Conservation (phyloP, 2,329 filamentous ascomycete species). For the Fusarium nygamai region DNA sequence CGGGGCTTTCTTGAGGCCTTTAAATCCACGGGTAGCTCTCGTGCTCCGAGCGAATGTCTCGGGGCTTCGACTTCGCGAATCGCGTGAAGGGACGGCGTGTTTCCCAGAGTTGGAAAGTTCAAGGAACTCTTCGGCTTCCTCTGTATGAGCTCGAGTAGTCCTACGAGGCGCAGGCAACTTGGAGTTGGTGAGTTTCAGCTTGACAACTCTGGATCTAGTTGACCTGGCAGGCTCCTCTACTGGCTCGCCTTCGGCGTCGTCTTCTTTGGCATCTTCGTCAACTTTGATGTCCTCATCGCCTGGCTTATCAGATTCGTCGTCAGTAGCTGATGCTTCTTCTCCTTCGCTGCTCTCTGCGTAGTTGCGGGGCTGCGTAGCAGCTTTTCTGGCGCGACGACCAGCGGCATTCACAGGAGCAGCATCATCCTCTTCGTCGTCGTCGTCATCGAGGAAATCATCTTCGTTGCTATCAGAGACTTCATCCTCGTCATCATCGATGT, state of each 20-base stretch:
- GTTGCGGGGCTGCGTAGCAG: constrained; percentile 55
- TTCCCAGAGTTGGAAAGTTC: constrained; percentile 70
- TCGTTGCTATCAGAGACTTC: constrained; percentile 64
- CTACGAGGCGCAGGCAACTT: constrained; percentile 53
- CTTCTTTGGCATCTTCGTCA: constrained; percentile 40
- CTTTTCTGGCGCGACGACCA: constrained; percentile 60
- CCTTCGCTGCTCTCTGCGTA: constrained; percentile 60
- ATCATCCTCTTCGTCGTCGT: constrained; percentile 58
- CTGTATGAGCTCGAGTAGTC: constrained; percentile 63
- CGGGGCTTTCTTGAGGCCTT: constrained; percentile 60
- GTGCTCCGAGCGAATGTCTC: constrained; percentile 57
- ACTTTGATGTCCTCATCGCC: constrained; percentile 42
- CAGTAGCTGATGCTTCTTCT: constrained; percentile 50
- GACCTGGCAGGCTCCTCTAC: constrained; percentile 36
- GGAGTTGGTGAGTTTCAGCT: constrained; percentile 54
- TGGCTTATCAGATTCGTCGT: constrained; percentile 42
- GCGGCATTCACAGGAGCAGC: constrained; percentile 58
- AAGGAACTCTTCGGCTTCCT: constrained; percentile 64
- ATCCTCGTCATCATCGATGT: constrained; percentile 68
- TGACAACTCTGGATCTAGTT: constrained; percentile 54
- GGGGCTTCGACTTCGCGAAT: constrained; percentile 66
- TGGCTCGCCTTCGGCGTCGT: constrained; percentile 39
- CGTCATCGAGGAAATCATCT: constrained; percentile 59
- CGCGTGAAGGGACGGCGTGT: constrained; percentile 60
- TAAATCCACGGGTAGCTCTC: constrained; percentile 60